These are phyloP conservation scores for Clavispora vitiphila DNA, from an alignment of 805 yeast species.

Conservation along the genomic window DNA sequence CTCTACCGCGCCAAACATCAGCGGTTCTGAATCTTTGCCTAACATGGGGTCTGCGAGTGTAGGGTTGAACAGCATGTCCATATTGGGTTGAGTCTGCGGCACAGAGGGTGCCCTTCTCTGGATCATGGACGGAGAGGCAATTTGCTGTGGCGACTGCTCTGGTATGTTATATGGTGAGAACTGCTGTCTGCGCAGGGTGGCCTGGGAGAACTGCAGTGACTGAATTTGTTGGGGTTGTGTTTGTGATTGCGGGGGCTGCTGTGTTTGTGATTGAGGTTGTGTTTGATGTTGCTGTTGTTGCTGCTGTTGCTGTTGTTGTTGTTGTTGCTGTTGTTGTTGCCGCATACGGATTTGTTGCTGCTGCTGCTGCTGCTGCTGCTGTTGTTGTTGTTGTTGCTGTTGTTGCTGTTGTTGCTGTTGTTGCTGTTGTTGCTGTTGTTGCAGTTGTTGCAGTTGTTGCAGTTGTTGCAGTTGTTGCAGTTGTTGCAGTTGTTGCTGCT, in stretches of 20 bases:
- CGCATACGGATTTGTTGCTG: no score
- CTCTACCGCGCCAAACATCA: not conserved
- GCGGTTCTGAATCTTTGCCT: slow-evolving; percentile 11
- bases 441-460: slow-evolving; percentile 9
- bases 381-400: slow-evolving; percentile 4
- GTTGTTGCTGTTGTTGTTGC: not conserved
- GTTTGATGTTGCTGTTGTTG: not conserved
- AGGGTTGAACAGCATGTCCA: slow-evolving; percentile 3
- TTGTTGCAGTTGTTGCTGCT: slow-evolving; percentile 1
- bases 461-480: slow-evolving; percentile 3
- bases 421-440: slow-evolving; percentile 9
- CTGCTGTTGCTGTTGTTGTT: not conserved
- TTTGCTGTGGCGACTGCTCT: slow-evolving; percentile 3
- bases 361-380: slow-evolving; percentile 1
- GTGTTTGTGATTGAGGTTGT: slow-evolving; percentile 1
- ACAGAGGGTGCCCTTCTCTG: not conserved
- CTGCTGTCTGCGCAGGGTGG: not conserved
- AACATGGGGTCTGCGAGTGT: slow-evolving; percentile 14
- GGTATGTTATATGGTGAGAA: slow-evolving; percentile 1
- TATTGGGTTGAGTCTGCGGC: not conserved
- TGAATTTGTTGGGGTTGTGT: slow-evolving; percentile 4
- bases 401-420: slow-evolving; percentile 7
- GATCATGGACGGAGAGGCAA: slow-evolving; percentile 1
- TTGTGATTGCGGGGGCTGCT: not conserved
- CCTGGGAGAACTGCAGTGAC: slow-evolving; percentile 2